Evolutionary conservation across 106 monocot species (phyloP).

Genomic region (Platanthera guangdongensis): DNA sequence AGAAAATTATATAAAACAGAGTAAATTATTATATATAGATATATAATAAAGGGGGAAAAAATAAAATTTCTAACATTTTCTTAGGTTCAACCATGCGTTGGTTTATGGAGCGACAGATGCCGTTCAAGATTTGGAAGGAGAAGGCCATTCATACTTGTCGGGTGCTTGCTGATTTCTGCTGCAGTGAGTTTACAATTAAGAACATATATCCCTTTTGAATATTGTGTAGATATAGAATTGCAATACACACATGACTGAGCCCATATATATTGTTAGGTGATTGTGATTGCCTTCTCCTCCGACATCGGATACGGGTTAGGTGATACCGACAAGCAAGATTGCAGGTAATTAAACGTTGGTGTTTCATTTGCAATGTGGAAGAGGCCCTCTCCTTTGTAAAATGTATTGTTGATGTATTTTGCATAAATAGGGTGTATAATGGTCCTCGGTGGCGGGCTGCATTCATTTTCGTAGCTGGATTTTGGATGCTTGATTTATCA

Average conservation of each 20-base stretch:
- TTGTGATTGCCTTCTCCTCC: slow-evolving; percentile 77
- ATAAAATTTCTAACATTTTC: not conserved
- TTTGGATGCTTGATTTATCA: slow-evolving; percentile 91
- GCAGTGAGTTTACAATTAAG: slow-evolving; percentile 40
- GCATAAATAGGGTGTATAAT: slow-evolving; percentile 45
- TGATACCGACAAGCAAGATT: slow-evolving; percentile 64
- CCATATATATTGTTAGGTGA: slow-evolving; percentile 33
- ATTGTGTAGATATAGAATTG: not conserved
- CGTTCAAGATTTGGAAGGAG: slow-evolving; percentile 61
- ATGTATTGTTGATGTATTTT: not conserved
- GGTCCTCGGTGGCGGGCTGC: slow-evolving; percentile 85
- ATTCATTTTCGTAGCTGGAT: slow-evolving; percentile 72
- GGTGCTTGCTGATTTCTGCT: slow-evolving; percentile 58
- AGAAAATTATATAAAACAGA: too few relatives aligned
- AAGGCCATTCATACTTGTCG: slow-evolving; percentile 74
- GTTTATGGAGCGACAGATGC: slow-evolving; percentile 82
- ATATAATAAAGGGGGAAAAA: too few relatives aligned
- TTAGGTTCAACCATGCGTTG: slow-evolving; percentile 88
- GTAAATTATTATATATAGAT: too few relatives aligned
- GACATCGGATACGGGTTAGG: slow-evolving; percentile 76
- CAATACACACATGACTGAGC: not conserved
- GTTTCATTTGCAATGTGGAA: not conserved
- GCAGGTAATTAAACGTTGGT: slow-evolving; percentile 36
- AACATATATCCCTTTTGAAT: not conserved
- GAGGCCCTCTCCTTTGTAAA: not conserved